phyloP scores from a whole-genome alignment of 305 asterid genomes.

The Ilex paraguariensis region DNA sequence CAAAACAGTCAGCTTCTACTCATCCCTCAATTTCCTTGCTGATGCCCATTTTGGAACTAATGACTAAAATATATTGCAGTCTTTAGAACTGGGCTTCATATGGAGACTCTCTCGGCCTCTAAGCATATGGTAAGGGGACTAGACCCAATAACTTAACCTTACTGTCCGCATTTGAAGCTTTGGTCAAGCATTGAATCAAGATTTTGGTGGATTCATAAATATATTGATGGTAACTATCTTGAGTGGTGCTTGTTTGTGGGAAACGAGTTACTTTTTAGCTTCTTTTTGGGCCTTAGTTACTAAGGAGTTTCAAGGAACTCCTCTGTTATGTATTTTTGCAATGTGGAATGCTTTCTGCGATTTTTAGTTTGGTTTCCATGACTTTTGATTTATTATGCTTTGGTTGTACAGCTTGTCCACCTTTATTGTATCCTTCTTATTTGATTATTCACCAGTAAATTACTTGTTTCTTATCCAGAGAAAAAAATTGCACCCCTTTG shows the following conservation, averaged over 20 bases:
- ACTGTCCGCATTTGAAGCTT: conserved; percentile 81
- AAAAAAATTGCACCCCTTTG: too few species aligned
- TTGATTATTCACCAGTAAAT: too few species aligned
- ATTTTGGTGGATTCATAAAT: conserved; percentile 52
- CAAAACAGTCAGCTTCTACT: conserved; percentile 48
- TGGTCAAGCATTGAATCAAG: conserved; percentile 56
- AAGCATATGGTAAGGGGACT: conserved; percentile 37
- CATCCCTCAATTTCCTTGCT: conserved; percentile 38
- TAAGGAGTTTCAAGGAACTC: too few species aligned
- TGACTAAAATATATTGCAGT: conserved; percentile 37
- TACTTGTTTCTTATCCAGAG: too few species aligned
- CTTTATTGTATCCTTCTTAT: too few species aligned
- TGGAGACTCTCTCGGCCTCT: conserved; percentile 47
- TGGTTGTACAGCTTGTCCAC: too few species aligned
- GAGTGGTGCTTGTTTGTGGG: conserved; percentile 29
- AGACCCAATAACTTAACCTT: conserved; percentile 61
- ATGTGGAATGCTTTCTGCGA: too few species aligned
- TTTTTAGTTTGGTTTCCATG: too few species aligned
- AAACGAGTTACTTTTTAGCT: too few species aligned
- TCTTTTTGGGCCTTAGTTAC: too few species aligned
- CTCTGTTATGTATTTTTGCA: too few species aligned
- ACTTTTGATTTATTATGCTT: too few species aligned
- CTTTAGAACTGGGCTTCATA: conserved; percentile 35
- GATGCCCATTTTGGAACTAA: conserved; percentile 41
- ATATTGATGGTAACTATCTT: conserved; percentile 33